Evolutionary conservation across 371 early-diverging fungal species (phyloP).

Genomic region (Haplosporangium sp.): DNA sequence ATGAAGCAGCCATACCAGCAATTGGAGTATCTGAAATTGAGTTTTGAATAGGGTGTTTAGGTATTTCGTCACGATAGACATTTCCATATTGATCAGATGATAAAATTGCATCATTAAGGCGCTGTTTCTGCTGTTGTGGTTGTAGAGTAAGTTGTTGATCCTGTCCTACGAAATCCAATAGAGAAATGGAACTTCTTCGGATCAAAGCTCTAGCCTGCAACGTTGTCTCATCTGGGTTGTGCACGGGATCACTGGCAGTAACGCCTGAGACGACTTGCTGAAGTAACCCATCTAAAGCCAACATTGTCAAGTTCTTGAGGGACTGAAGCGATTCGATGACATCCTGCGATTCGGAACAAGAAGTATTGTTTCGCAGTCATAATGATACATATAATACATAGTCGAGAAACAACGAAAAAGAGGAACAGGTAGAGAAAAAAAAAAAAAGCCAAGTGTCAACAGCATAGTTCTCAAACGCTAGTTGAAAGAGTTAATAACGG

Average conservation of each 20-base stretch:
- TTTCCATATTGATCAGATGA: not conserved
- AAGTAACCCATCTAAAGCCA: constrained; percentile 45
- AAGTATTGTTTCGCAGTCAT: not conserved
- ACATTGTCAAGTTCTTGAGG: constrained; percentile 53
- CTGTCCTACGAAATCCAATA: constrained; percentile 7
- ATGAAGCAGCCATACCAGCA: constrained; percentile 35
- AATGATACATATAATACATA: constrained; percentile 7
- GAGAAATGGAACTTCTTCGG: constrained; percentile 33
- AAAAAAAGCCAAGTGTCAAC: not conserved
- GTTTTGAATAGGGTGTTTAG: not conserved
- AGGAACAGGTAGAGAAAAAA: not conserved
- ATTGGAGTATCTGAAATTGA: constrained; percentile 27
- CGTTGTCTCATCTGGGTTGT: constrained; percentile 50
- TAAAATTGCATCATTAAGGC: not conserved
- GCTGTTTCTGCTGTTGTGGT: not conserved
- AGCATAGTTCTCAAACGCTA: not conserved
- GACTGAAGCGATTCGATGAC: constrained; percentile 48
- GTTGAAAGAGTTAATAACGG: not conserved
- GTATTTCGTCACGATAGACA: not conserved
- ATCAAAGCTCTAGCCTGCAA: constrained; percentile 46
- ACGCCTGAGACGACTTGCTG: constrained; percentile 53
- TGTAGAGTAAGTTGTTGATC: constrained; percentile 1
- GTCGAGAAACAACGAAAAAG: not conserved
- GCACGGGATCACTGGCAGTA: constrained; percentile 48
- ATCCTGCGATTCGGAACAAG: constrained; percentile 11